These are phyloP conservation scores for Leishmania tropica DNA, from an alignment of 208 protist species.

Conservation along the genomic window DNA sequence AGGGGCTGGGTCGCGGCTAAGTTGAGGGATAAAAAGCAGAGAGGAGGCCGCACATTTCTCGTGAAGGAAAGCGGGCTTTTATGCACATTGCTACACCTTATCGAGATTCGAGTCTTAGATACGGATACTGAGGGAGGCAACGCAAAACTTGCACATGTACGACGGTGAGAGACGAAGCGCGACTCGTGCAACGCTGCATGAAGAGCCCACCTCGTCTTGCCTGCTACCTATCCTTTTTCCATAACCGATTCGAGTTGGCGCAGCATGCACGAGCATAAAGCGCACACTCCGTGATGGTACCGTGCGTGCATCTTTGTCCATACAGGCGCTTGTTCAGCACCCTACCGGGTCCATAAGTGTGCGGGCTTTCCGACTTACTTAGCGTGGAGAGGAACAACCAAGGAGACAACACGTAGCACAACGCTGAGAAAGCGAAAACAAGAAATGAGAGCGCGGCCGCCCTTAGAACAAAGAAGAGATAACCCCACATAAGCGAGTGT, in stretches of 20 bases:
- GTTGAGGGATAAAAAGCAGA: neutral
- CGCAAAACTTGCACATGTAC: neutral
- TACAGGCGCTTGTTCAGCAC: neutral
- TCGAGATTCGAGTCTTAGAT: neutral
- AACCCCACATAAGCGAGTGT: neutral
- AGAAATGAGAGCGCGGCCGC: neutral
- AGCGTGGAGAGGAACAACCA: slow-evolving; percentile 9
- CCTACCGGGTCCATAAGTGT: neutral
- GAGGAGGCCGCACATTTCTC: neutral
- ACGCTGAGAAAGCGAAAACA: neutral
- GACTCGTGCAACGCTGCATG: neutral
- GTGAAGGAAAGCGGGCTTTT: neutral
- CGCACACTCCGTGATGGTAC: neutral
- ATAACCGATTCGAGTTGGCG: neutral
- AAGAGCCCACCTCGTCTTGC: neutral
- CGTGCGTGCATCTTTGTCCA: neutral
- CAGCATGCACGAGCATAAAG: neutral
- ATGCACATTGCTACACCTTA: neutral
- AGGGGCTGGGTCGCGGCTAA: neutral
- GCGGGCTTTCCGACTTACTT: slow-evolving; percentile 5
- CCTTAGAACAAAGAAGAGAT: neutral
- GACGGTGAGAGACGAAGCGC: neutral
- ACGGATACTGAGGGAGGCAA: neutral
- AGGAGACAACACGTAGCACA: neutral
- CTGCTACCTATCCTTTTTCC: neutral